Conservation (phyloP, 2,329 filamentous ascomycete species). For the Apiospora aurea region DNA sequence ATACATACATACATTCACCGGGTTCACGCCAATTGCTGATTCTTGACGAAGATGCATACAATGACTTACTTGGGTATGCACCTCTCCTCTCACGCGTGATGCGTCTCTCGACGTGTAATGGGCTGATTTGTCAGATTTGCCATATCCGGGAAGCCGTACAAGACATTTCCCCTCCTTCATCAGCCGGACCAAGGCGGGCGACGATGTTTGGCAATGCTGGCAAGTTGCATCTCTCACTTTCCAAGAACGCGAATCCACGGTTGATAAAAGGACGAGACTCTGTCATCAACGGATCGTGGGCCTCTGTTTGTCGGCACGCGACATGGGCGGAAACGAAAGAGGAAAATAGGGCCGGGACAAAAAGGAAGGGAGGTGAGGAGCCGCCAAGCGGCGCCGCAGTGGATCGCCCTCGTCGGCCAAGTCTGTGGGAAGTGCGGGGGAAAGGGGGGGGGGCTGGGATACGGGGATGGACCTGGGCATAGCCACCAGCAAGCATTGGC, state of each 20-base stretch:
- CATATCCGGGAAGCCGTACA: not conserved
- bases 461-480: not conserved
- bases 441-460: constrained; percentile 12
- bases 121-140: not conserved
- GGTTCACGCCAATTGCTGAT: not conserved
- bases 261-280: not conserved
- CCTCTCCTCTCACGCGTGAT: not conserved
- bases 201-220: not conserved
- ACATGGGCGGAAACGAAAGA: not conserved
- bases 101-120: not conserved
- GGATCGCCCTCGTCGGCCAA: constrained; percentile 21
- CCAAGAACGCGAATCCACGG: not conserved
- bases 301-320: not conserved
- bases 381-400: constrained; percentile 22
- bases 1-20: not conserved
- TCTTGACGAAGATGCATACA: not conserved
- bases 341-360: not conserved
- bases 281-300: not conserved
- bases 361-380: not conserved
- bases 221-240: not conserved
- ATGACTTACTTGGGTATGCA: not conserved
- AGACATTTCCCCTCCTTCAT: not conserved
- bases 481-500: not conserved
- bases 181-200: constrained; percentile 5
- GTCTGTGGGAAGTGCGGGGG: not conserved